Evolutionary conservation across 2,329 filamentous ascomycete species (phyloP), one percentile per base, ranked within the genome.

Genomic region (Talaromyces sp.): DNA sequence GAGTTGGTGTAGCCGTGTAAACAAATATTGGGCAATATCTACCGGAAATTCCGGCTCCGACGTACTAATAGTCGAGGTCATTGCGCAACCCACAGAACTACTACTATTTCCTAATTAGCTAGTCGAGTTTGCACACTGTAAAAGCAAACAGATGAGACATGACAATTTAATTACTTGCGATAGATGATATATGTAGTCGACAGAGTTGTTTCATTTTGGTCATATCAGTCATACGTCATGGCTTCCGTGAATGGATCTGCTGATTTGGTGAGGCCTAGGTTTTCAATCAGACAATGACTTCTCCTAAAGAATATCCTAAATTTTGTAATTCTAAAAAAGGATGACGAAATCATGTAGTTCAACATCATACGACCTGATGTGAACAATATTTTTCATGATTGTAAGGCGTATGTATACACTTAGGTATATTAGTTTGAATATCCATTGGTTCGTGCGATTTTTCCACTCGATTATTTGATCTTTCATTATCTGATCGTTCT

Each of bases 21-120:
- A 82, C 24, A 83, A 72, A 64, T 82, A 83, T 61, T 81, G 76
- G 8, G 74, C 74, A 26, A 80, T 67, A 59, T 79, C 76, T 21
- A 81, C 67, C 12, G 17, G 46, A 24, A 21, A 5, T 24, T 50
- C 46, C 24, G 12, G 46, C 17, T 24, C 46, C 24, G 46, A 24
- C n/a, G 4, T 17, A 17, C 35, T 2, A n/a, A 17, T 41, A 41
- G 3, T 5, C 3, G 35, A n/a, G 5, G 12, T 17, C 35, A 41
- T 41, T 41, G 9, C 12, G 35, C 35, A 17, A n/a, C 12, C 12
- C 12, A 5, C 12, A 17, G 7, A 41, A 26, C 26, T 26, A 26
- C 26, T 26, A 26, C 26, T 26, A 26, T 26, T 26, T 26, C 5
- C 26, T 5, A 26, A 26, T 26, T 26, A 26, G 26, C 5, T 26